These are phyloP conservation scores for Parachaetomium inaequale DNA, from an alignment of 495 filamentous ascomycete species.

Conservation along the genomic window DNA sequence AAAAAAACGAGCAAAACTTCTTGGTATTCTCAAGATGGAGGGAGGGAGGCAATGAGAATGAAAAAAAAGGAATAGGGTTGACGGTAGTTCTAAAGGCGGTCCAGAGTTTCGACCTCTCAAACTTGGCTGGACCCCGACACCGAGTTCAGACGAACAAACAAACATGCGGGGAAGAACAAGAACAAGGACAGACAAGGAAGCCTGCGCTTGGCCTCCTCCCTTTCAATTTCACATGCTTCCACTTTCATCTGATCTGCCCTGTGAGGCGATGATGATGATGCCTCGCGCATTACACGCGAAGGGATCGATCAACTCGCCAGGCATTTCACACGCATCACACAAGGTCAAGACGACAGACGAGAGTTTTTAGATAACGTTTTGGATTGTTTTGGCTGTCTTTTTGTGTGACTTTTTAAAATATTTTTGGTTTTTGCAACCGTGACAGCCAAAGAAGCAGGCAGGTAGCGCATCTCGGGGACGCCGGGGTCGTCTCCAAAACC, in stretches of 20 bases:
- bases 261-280: too few relatives aligned
- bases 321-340: not conserved
- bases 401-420: constrained; percentile 2
- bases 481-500: not conserved
- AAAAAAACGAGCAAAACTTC: not conserved
- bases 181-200: too few relatives aligned
- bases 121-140: too few relatives aligned
- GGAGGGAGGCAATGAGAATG: too few relatives aligned
- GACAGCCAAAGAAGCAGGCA: not conserved
- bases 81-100: not conserved
- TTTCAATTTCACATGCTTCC: not conserved
- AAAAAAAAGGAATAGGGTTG: not conserved
- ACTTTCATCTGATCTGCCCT: not conserved
- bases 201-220: too few relatives aligned
- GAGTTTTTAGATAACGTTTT: not conserved
- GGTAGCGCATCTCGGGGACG: not conserved
- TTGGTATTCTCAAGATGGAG: too few relatives aligned
- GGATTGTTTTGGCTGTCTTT: constrained; percentile 13
- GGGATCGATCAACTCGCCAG: too few relatives aligned
- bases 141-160: not conserved
- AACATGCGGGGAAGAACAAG: not conserved
- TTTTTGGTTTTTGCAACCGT: not conserved
- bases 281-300: too few relatives aligned
- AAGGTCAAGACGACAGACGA: not conserved
- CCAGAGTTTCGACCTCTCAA: not conserved